Evolutionary conservation across 345 rosid species (phyloP), one percentile per base, ranked within the genome.

Genomic region (Heritiera fomes): DNA sequence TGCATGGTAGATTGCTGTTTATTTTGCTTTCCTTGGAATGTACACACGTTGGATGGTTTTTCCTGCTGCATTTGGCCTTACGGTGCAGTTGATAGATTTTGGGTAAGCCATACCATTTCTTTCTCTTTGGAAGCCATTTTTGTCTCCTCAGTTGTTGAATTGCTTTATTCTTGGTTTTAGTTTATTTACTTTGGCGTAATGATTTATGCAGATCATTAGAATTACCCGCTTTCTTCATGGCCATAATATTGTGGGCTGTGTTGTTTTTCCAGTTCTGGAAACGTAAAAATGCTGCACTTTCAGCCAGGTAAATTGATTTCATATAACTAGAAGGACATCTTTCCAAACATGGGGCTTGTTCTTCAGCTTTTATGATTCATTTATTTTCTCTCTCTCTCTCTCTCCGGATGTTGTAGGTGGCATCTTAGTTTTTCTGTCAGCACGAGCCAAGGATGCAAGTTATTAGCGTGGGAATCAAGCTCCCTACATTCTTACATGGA

Each of bases 201-300:
- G 46, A 53, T 78, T 75, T 74, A 74, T 73, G 67, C 90, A 93
- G 98, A 78, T 83, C 96, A 30, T 79, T 93, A 91, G 91, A 95
- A 83, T 85, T 88, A 46, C 84, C 98, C 6, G 55, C 83, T 41
- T 93, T 92, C 92, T 92, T 95, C 78, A 73, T 89, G 30, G 80
- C 88, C 81, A 83, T 87, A 85, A 87, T 88, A 64, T 80, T 95
- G 74, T 93, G 98, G 99, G 92, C 94, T 18, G 94, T 90, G 75
- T 80, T 93, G 86, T 91, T 95, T 89, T 91, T 93, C 84, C 97
- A 95, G 87, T 95, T 92, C 81, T 93, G 99, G 99, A 95, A 93
- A 85, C 94, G 98, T 74, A 93, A 92, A 86, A 95, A 93, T 41
- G 80, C 91, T 4, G 91, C 98, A 49, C 88, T 95, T 77, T 76